Base-by-base conservation (phyloP, 805 yeast species). In the Metschnikowia lochheadii region DNA sequence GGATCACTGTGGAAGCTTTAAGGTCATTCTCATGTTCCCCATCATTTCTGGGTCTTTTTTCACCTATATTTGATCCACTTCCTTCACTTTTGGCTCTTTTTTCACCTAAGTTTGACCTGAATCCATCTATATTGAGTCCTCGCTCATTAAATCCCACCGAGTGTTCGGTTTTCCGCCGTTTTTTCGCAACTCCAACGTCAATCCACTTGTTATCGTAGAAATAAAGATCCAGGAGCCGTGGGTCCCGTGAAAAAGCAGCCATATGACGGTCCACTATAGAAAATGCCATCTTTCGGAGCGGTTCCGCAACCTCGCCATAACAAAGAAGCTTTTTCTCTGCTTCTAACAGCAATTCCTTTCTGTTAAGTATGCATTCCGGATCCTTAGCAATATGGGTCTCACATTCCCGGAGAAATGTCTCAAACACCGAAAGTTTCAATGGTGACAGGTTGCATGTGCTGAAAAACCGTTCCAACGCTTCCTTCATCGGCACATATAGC, bases 161-260 rank as follows among this genome's bases (percentile, higher is more conserved):
- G 3, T 26, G 29, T 11, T 26, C 29, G 4, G 11, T 26, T 26
- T 10, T 42, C 17, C 20, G 45, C 32, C 45, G 38, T 14, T 42
- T 41, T 29, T 50, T 43, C 41, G 57, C 56, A 14, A 66, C 52
- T n/a, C 75, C 71, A 41, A 56, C 66, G 57, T 76, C 74, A 15
- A 87, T 69, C 95, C 95, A 87, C 26, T 74, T 72, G 1, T 83
- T 81, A 56, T 85, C 82, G 59, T 83, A 81, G 54, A 83, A 81
- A 58, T 79, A 85, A 26, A 89, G 58, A 6, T 76, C 79, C 1
- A 84, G 74, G 1, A 78, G 67, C 54, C 80, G 76, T 23, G 77
- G 69, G 23, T 75, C 80, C 6, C 79, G 72, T 29, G 66, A 63
- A 15, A 77, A 64, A 40, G 68, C 66, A 13, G 70, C 68, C 14